A percentile compares a stretch with the other conserved stretches of the same genome.
phyloP scores from a whole-genome alignment of 768 basidiomycete genomes.

The Xerocomellus intermedius region DNA sequence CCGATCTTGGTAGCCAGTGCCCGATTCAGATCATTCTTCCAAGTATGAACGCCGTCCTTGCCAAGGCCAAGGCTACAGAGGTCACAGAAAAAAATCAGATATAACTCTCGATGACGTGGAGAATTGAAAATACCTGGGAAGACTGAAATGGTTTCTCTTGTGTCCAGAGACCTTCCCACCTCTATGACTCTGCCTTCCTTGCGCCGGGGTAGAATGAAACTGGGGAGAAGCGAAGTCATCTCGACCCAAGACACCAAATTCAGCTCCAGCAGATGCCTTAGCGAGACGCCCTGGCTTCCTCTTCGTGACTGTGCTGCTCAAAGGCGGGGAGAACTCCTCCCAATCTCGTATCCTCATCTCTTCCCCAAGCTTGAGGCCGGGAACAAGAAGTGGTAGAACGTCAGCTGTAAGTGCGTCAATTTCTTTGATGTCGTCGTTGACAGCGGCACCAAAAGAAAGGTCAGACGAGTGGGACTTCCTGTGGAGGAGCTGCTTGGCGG shows the following conservation, averaged over 20 bases:
- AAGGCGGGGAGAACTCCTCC: slow-evolving; percentile 40
- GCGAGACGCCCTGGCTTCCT: slow-evolving; percentile 30
- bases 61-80: slow-evolving; percentile 57
- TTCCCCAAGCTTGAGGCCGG: slow-evolving; percentile 57
- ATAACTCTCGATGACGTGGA: too few species aligned
- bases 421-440: slow-evolving; percentile 52
- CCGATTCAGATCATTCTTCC: slow-evolving; percentile 54
- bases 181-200: slow-evolving; percentile 30
- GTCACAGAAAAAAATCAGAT: background rate
- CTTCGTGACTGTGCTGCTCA: slow-evolving; percentile 35
- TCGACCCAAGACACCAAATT: slow-evolving; percentile 29
- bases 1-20: slow-evolving; percentile 45
- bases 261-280: slow-evolving; percentile 10
- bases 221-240: slow-evolving; percentile 56
- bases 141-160: slow-evolving; percentile 62
- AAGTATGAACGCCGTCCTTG: slow-evolving; percentile 55
- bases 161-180: slow-evolving; percentile 49
- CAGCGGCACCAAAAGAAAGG: slow-evolving; percentile 58
- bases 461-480: slow-evolving; percentile 65
- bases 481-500: slow-evolving; percentile 52
- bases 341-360: slow-evolving; percentile 54
- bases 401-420: slow-evolving; percentile 72
- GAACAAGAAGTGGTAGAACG: slow-evolving; percentile 64
- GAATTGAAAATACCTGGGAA: slow-evolving; percentile 47
- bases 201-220: slow-evolving; percentile 61